These are phyloP conservation scores for Trametes punicea DNA, from an alignment of 768 basidiomycete genomes.

Conservation along the genomic window DNA sequence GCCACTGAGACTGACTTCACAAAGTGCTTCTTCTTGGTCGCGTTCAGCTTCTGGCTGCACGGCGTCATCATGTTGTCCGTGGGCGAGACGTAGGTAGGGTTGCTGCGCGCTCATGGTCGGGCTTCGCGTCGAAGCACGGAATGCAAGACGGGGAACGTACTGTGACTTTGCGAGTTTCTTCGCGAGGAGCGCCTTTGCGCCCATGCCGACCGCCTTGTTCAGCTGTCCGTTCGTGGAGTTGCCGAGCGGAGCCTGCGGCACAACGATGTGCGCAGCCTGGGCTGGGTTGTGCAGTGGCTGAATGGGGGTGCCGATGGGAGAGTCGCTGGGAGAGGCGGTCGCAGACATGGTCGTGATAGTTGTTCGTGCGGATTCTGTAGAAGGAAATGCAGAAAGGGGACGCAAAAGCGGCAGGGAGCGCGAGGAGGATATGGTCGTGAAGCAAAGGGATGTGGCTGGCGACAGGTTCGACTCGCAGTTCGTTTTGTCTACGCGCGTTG, in stretches of 20 bases:
- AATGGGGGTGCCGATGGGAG: constrained; percentile 55
- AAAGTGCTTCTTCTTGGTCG: constrained; percentile 92
- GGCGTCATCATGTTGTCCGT: constrained; percentile 96
- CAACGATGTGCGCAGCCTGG: constrained; percentile 72
- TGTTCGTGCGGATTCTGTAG: background rate
- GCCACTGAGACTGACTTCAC: constrained; percentile 55
- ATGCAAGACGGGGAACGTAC: constrained; percentile 47
- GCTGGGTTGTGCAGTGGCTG: constrained; percentile 85
- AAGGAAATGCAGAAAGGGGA: background rate
- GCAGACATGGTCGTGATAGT: constrained; percentile 46
- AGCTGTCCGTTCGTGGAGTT: constrained; percentile 52
- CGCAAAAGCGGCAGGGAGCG: background rate
- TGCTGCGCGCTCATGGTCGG: constrained; percentile 46
- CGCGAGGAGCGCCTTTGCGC: constrained; percentile 86
- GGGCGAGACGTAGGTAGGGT: constrained; percentile 86
- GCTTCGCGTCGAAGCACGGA: constrained; percentile 9
- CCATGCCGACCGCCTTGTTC: constrained; percentile 67
- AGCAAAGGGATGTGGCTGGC: constrained; percentile 10
- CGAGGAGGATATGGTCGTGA: constrained; percentile 15
- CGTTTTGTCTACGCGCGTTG: constrained; percentile 15
- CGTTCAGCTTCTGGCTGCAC: constrained; percentile 85
- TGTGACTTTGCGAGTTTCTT: constrained; percentile 90
- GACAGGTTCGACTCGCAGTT: constrained; percentile 13
- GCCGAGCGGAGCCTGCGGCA: constrained; percentile 79
- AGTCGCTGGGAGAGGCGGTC: constrained; percentile 60